Base-by-base conservation (phyloP, 2,329 filamentous ascomycete species). In the Aspergillus nomiae region DNA sequence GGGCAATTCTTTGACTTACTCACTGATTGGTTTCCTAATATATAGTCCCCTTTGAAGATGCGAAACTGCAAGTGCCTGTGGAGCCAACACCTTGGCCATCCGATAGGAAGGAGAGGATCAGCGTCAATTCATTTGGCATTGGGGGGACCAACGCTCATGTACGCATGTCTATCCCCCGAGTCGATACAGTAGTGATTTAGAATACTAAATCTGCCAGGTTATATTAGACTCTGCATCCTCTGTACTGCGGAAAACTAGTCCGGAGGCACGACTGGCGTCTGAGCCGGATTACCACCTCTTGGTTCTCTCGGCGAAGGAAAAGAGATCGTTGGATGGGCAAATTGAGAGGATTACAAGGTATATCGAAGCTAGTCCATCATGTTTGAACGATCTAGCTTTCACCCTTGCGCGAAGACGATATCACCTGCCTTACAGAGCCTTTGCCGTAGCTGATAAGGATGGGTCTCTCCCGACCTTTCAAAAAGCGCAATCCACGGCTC, bases 71-170 rank as follows among this genome's bases (percentile, higher is more conserved):
- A 2, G 70, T 72, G 1, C 67, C 70, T 8, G 8, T 63, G 11
- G 58, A 65, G 10, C 61, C 65, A 1, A 67, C 57, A 19, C 65
- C 65, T 9, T 77, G 75, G 74, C 74, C 75, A 4, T 53, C 51
- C 30, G 48, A 60, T 38, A 63, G 67, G 41, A 58, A 56, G 3
- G 65, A 71, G 34, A 65, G 75, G 48, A 67, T 73, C 10, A 75
- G 73, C 43, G 65, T 78, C 24, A 78, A 76, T 58, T 71, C 65
- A 0, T 77, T 77, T 58, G 76, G 76, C 1, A 74, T 75, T 65
- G 62, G 70, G 4, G 71, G 71, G 8, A 63, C 69, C 1, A 72
- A 72, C 58, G 69, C 67, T 16, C 70, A 71, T 59, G 70, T 67
- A 51, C 56, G 59, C 48, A 7, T 12, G 4, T 28, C 26, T 14